phyloP scores from a whole-genome alignment of 805 yeast species.

The Candida palmyrensis region DNA sequence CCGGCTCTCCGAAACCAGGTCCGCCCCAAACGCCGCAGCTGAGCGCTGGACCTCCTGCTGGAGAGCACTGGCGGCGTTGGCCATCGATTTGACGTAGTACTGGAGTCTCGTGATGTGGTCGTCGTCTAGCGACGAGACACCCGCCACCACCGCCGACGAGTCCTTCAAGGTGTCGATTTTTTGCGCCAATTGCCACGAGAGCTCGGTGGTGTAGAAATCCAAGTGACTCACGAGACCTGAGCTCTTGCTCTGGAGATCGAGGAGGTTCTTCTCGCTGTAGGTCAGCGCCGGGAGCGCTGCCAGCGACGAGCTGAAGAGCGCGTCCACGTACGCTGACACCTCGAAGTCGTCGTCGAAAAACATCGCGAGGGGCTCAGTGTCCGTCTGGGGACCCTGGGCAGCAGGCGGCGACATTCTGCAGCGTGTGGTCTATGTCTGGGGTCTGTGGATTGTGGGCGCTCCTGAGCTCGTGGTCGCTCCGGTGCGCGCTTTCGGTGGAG shows the following conservation, averaged over 20 bases:
- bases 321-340: conserved; percentile 62
- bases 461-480: background rate
- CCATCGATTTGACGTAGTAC: conserved; percentile 58
- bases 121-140: conserved; percentile 21
- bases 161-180: conserved; percentile 45
- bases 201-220: conserved; percentile 57
- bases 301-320: conserved; percentile 44
- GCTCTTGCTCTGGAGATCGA: conserved; percentile 42
- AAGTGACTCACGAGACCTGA: conserved; percentile 51
- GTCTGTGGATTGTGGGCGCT: background rate
- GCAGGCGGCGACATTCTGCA: no score
- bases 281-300: conserved; percentile 11
- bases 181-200: conserved; percentile 48
- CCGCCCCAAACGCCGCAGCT: no score
- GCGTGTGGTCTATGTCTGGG: conserved; percentile 1
- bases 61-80: conserved; percentile 53
- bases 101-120: conserved; percentile 52
- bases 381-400: background rate
- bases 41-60: conserved; percentile 44
- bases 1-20: no score
- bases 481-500: background rate
- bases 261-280: conserved; percentile 30
- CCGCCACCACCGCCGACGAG: conserved; percentile 42
- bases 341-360: conserved; percentile 65
- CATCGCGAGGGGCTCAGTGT: conserved; percentile 48